phyloP scores from a whole-genome alignment of 139 green algal species.

The Bryopsis sp. region DNA sequence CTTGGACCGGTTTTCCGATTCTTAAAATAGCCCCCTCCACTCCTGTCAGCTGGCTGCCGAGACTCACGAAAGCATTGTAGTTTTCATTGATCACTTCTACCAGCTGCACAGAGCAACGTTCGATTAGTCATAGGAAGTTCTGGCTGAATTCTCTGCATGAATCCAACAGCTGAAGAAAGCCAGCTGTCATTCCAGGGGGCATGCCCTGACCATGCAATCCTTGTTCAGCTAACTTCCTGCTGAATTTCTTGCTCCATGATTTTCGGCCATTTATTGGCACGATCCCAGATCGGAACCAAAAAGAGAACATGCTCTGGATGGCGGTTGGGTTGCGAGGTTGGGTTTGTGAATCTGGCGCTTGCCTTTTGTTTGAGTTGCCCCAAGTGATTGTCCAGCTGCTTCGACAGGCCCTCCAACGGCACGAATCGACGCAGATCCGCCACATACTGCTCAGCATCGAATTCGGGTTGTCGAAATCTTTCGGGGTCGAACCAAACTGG shows the following conservation, averaged over 20 bases:
- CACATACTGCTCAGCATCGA: conserved; percentile 64
- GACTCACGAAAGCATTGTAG: conserved; percentile 86
- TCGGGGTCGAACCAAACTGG: conserved; percentile 75
- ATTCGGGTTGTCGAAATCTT: conserved; percentile 54
- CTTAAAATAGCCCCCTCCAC: conserved; percentile 74
- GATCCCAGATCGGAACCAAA: no score
- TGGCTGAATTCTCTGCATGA: no score
- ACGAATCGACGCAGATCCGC: conserved; percentile 72
- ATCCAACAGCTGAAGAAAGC: no score
- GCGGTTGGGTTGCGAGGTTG: not conserved
- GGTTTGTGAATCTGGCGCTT: not conserved
- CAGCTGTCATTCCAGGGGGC: no score
- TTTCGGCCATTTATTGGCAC: no score
- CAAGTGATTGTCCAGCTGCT: conserved; percentile 67
- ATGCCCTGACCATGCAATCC: no score
- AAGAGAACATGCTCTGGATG: no score
- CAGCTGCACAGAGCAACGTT: conserved; percentile 31
- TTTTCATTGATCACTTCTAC: conserved; percentile 92
- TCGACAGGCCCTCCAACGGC: conserved; percentile 67
- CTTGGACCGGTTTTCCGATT: conserved; percentile 71
- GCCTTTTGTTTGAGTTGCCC: conserved; percentile 41
- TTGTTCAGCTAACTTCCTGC: no score
- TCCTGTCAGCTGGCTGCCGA: conserved; percentile 72
- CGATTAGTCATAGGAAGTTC: not conserved
- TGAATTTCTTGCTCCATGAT: no score